phyloP scores from a whole-genome alignment of 257 asterid genomes.

The Eucommia ulmoides region DNA sequence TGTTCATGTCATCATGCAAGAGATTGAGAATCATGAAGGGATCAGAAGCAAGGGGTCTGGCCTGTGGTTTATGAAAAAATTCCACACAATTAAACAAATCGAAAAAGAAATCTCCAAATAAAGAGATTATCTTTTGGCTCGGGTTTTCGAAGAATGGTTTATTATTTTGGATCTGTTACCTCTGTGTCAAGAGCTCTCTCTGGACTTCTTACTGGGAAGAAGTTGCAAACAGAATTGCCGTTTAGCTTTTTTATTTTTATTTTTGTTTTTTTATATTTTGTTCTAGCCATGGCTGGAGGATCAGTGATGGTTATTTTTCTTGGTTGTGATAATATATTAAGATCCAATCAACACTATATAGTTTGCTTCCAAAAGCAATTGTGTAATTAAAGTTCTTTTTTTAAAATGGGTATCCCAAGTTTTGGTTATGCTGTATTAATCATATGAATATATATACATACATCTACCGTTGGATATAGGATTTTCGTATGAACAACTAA shows the following conservation, averaged over 20 bases:
- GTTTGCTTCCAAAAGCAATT: slow-evolving; percentile 11
- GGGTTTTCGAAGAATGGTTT: slow-evolving; percentile 58
- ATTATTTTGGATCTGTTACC: no score
- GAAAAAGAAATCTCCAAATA: slow-evolving; percentile 16
- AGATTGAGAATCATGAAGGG: slow-evolving; percentile 58
- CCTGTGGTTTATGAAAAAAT: slow-evolving; percentile 22
- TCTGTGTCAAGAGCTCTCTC: slow-evolving; percentile 19
- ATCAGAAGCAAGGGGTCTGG: slow-evolving; percentile 42
- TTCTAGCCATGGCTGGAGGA: slow-evolving; percentile 15
- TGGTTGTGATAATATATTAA: slow-evolving; percentile 30
- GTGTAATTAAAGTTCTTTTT: slow-evolving; percentile 13
- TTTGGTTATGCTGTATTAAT: slow-evolving; percentile 8
- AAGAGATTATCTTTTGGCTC: slow-evolving; percentile 25
- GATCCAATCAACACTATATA: slow-evolving; percentile 9
- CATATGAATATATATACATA: no score
- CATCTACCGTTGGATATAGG: no score
- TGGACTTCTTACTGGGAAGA: slow-evolving; percentile 19
- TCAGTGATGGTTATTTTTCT: slow-evolving; percentile 38
- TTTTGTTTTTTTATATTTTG: slow-evolving; percentile 10
- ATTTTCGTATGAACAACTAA: no score
- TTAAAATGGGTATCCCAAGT: slow-evolving; percentile 5
- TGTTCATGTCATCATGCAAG: slow-evolving; percentile 52
- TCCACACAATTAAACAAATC: not conserved
- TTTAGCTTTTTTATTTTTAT: slow-evolving; percentile 1
- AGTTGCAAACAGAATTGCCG: slow-evolving; percentile 16